Percentiles rank a stretch among this genome's conserved stretches.
These are phyloP conservation scores for Aspergillus wentii DNA, from an alignment of 495 filamentous ascomycete species.

Conservation along the genomic window DNA sequence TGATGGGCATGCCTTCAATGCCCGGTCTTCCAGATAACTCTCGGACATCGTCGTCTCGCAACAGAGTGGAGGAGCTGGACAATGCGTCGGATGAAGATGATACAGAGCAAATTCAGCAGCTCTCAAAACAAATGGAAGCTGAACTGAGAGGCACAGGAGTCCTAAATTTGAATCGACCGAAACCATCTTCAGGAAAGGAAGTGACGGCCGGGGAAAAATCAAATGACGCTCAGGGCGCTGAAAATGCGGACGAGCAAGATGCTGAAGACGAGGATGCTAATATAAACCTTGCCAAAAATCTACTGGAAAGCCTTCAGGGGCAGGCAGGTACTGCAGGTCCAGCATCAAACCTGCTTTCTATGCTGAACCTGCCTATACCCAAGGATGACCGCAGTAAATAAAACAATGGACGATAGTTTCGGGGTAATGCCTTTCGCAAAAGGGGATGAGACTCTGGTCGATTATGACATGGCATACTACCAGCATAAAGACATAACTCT, in stretches of 20 bases:
- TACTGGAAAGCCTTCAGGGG: conserved; percentile 87
- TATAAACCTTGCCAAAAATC: conserved; percentile 82
- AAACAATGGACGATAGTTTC: too few relatives aligned
- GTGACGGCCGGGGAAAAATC: conserved; percentile 11
- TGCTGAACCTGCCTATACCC: conserved; percentile 78
- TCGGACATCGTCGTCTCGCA: conserved; percentile 18
- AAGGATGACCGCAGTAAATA: conserved; percentile 55
- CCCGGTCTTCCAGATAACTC: conserved; percentile 20
- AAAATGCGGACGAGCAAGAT: conserved; percentile 17
- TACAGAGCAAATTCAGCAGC: conserved; percentile 61
- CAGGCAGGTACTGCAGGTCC: conserved; percentile 83
- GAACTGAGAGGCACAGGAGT: conserved; percentile 77
- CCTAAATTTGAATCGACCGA: conserved; percentile 53
- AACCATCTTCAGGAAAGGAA: conserved; percentile 12
- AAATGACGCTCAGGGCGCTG: conserved; percentile 10
- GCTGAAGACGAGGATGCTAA: conserved; percentile 67
- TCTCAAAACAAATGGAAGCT: conserved; percentile 73
- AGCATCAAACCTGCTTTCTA: conserved; percentile 74
- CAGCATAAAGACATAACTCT: too few relatives aligned
- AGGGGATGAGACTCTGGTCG: too few relatives aligned
- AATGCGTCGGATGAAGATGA: conserved; percentile 52
- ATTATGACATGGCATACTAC: too few relatives aligned
- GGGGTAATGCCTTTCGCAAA: too few relatives aligned
- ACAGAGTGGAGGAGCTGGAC: conserved; percentile 43
- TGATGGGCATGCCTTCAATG: conserved; percentile 74